phyloP scores from a whole-genome alignment of 2,329 filamentous ascomycete genomes.

The Exophiala sp. region DNA sequence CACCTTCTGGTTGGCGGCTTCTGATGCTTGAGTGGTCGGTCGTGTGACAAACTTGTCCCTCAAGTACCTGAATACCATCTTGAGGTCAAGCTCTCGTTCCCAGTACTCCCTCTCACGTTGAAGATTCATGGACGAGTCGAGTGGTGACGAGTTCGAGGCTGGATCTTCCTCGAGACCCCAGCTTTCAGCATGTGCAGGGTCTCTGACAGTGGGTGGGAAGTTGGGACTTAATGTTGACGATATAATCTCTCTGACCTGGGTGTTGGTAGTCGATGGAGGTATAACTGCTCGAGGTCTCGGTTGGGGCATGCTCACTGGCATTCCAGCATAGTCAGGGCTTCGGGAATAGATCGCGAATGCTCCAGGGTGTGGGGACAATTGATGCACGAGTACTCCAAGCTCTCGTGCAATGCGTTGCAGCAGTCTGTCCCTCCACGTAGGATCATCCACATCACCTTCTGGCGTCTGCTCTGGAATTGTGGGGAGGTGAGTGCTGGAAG shows the following conservation, averaged over 20 bases:
- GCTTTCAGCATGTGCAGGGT: conserved; percentile 52
- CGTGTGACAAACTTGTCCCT: conserved; percentile 63
- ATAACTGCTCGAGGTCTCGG: conserved; percentile 30
- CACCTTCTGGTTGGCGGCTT: conserved; percentile 39
- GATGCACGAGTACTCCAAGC: conserved; percentile 76
- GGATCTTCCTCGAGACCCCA: conserved; percentile 65
- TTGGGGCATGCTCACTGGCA: conserved; percentile 52
- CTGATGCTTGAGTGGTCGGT: conserved; percentile 40
- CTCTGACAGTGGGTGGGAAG: conserved; percentile 49
- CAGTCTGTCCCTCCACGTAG: conserved; percentile 69
- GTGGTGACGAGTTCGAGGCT: conserved; percentile 48
- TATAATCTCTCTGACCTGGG: conserved; percentile 4
- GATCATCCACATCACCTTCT: conserved; percentile 22
- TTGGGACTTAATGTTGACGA: conserved; percentile 35
- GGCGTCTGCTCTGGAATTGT: conserved; percentile 23
- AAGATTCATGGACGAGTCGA: conserved; percentile 33
- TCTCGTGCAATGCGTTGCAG: conserved; percentile 83
- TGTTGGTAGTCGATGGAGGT: conserved; percentile 30
- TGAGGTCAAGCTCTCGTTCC: conserved; percentile 88
- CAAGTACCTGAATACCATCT: conserved; percentile 86
- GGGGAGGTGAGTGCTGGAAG: conserved; percentile 16
- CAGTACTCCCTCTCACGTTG: conserved; percentile 72
- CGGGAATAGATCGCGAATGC: conserved; percentile 80
- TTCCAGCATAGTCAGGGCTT: conserved; percentile 69
- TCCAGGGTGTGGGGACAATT: conserved; percentile 79